Conservation (phyloP, 192 early-diverging fungal species). For the Coemansia erecta region DNA sequence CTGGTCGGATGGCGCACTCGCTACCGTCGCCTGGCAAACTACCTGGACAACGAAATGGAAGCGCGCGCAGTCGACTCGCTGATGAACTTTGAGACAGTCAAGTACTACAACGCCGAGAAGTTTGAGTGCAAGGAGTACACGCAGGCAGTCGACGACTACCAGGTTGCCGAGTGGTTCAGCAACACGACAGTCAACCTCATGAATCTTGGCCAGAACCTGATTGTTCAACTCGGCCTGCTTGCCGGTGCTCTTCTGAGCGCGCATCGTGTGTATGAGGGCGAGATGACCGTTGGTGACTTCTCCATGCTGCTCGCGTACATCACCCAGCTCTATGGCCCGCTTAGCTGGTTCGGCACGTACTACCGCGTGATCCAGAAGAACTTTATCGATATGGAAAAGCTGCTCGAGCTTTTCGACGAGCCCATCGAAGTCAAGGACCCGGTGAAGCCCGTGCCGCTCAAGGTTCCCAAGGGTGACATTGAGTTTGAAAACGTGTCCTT, state of each 20-base stretch:
- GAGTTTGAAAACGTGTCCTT: constrained; percentile 65
- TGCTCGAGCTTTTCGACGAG: constrained; percentile 74
- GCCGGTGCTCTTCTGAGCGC: constrained; percentile 81
- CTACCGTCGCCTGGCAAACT: constrained; percentile 78
- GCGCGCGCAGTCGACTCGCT: constrained; percentile 89
- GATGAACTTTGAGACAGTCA: constrained; percentile 98
- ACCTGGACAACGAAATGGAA: constrained; percentile 81
- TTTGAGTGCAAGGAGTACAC: constrained; percentile 83
- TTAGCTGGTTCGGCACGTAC: constrained; percentile 90
- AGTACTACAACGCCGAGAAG: constrained; percentile 90
- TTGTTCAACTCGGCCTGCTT: constrained; percentile 82
- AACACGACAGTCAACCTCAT: constrained; percentile 73
- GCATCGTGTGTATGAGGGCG: constrained; percentile 71
- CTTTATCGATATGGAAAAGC: constrained; percentile 96
- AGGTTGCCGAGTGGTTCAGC: constrained; percentile 82
- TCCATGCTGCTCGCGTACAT: constrained; percentile 86
- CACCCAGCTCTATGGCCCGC: constrained; percentile 86
- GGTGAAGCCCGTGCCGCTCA: constrained; percentile 17
- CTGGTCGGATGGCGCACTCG: constrained; percentile 87
- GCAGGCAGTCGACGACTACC: constrained; percentile 73
- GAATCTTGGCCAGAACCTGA: constrained; percentile 82
- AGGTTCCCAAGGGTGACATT: constrained; percentile 55
- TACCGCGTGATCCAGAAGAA: constrained; percentile 93
- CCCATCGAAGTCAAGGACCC: constrained; percentile 45
- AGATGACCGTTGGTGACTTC: constrained; percentile 79